phyloP scores from a whole-genome alignment of 2,329 filamentous ascomycete genomes.

The Colletotrichum sp. region DNA sequence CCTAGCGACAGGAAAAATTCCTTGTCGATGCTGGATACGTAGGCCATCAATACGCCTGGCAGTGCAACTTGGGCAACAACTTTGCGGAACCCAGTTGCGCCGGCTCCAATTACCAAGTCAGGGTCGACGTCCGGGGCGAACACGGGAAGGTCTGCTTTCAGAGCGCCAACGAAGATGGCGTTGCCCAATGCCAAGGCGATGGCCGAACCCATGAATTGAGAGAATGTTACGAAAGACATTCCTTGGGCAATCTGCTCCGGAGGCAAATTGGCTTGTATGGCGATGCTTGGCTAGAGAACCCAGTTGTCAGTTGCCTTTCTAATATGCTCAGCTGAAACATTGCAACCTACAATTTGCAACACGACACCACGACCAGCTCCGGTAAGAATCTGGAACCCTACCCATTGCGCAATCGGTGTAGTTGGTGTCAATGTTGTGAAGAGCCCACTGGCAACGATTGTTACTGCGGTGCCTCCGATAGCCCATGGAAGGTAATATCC shows the following conservation, averaged over 20 bases:
- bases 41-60: constrained; percentile 41
- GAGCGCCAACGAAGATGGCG: constrained; percentile 25
- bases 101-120: constrained; percentile 39
- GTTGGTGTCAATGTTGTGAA: constrained; percentile 17
- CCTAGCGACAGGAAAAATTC: constrained; percentile 35
- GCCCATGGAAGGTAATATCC: constrained; percentile 24
- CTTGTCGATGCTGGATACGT: constrained; percentile 36
- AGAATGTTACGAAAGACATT: constrained; percentile 28
- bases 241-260: constrained; percentile 26
- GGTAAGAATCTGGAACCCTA: constrained; percentile 20
- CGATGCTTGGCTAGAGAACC: constrained; percentile 25
- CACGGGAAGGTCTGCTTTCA: background rate
- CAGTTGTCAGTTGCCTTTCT: background rate
- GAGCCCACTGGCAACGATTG: constrained; percentile 17
- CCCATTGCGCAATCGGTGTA: constrained; percentile 16
- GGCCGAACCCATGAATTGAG: constrained; percentile 27
- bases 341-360: constrained; percentile 27
- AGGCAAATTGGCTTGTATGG: constrained; percentile 26
- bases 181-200: constrained; percentile 28
- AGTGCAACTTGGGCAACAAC: constrained; percentile 35
- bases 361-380: constrained; percentile 20
- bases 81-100: constrained; percentile 42
- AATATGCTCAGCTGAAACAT: constrained; percentile 32
- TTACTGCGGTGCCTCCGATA: constrained; percentile 1
- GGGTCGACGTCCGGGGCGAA: constrained; percentile 26